Evolutionary conservation across 768 basidiomycete genomes (phyloP).

Genomic region (Lactifluus volemus): DNA sequence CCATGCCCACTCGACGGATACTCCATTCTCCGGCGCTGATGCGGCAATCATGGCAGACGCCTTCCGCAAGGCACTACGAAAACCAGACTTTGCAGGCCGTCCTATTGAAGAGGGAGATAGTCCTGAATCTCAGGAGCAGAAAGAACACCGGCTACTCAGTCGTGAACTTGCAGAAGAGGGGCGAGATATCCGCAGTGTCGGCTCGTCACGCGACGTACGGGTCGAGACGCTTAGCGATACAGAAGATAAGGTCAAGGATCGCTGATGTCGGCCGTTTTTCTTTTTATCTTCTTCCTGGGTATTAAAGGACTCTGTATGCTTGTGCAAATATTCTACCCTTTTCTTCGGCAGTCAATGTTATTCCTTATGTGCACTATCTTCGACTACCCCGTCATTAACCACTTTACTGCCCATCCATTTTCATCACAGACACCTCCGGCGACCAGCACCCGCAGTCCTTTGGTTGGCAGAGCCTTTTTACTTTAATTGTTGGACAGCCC

Average conservation of each 20-base stretch:
- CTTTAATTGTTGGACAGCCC: constrained; percentile 9
- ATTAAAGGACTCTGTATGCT: constrained; percentile 16
- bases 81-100: constrained; percentile 74
- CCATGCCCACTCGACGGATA: constrained; percentile 48
- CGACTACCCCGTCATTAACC: constrained; percentile 11
- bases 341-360: constrained; percentile 16
- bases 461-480: constrained; percentile 8
- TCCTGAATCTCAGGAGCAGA: constrained; percentile 37
- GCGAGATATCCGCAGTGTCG: constrained; percentile 77
- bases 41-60: constrained; percentile 92
- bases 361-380: constrained; percentile 16
- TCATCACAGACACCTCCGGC: not conserved
- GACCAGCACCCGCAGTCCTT: not conserved
- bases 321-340: constrained; percentile 17
- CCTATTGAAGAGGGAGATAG: constrained; percentile 65
- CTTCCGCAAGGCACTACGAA: constrained; percentile 79
- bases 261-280: not conserved
- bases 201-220: constrained; percentile 67
- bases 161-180: constrained; percentile 84
- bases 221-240: constrained; percentile 62
- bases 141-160: constrained; percentile 42
- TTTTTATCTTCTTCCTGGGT: constrained; percentile 9
- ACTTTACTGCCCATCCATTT: constrained; percentile 1
- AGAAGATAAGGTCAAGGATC: constrained; percentile 26
- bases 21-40: constrained; percentile 73